Evolutionary conservation across 1,284 basidiomycete species (phyloP).

Genomic region (Rhodotorula sp.): DNA sequence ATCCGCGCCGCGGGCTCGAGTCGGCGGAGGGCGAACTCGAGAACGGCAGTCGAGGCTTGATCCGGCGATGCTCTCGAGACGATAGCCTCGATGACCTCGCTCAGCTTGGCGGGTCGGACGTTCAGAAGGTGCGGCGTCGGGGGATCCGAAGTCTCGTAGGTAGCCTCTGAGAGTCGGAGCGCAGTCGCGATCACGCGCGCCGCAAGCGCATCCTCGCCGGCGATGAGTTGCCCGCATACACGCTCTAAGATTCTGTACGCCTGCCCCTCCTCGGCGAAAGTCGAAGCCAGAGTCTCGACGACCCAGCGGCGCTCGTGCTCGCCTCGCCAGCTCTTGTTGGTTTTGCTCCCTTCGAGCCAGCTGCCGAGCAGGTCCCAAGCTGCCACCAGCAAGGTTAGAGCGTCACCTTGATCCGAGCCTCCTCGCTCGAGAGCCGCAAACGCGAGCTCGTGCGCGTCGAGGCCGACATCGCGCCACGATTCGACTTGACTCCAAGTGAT

Average conservation of each 20-base stretch:
- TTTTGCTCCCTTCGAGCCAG: slow-evolving; percentile 69
- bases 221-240: background rate
- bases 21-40: slow-evolving; percentile 12
- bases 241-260: no score
- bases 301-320: slow-evolving; percentile 55
- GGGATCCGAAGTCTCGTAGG: slow-evolving; percentile 17
- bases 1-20: slow-evolving; percentile 1
- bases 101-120: background rate
- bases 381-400: slow-evolving; percentile 50
- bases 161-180: slow-evolving; percentile 16
- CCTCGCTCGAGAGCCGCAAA: slow-evolving; percentile 42
- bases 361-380: slow-evolving; percentile 49
- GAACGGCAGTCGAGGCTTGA: background rate
- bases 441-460: slow-evolving; percentile 45
- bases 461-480: slow-evolving; percentile 67
- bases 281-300: slow-evolving; percentile 3
- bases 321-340: slow-evolving; percentile 68
- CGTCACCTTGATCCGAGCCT: background rate
- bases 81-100: background rate
- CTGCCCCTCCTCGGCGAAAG: slow-evolving; percentile 4
- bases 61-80: background rate
- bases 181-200: slow-evolving; percentile 8
- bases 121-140: slow-evolving; percentile 18
- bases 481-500: slow-evolving; percentile 82
- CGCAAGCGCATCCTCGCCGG: background rate